Evolutionary conservation across 73 alveolate genomes (phyloP).

Genomic region (Paramecium octaurelia): DNA sequence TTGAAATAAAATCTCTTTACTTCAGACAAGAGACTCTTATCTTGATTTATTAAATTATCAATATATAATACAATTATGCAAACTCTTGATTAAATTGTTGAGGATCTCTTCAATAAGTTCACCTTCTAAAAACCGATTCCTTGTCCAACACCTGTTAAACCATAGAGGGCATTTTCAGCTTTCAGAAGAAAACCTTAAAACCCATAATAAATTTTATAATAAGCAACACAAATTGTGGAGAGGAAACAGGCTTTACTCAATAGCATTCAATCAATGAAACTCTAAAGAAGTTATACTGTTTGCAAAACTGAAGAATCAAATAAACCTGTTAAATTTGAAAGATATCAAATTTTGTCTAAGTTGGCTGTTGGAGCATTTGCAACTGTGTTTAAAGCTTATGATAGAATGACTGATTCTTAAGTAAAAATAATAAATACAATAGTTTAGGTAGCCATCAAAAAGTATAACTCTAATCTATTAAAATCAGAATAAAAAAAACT

Average conservation of each 20-base stretch:
- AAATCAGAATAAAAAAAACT: not conserved
- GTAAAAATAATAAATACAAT: not conserved
- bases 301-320: conserved; percentile 9
- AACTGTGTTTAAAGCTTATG: not conserved
- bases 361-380: conserved; percentile 24
- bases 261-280: not conserved
- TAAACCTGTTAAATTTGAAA: conserved; percentile 4
- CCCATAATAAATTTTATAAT: not conserved
- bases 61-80: not conserved
- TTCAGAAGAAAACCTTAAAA: not conserved
- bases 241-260: not conserved
- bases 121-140: not conserved
- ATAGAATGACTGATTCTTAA: not conserved
- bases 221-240: not conserved
- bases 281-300: not conserved
- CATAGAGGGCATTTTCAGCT: not conserved
- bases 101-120: conserved; percentile 6
- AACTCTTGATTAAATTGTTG: not conserved
- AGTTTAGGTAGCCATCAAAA: not conserved
- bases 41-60: not conserved
- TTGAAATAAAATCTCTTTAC: conserved; percentile 22
- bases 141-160: not conserved
- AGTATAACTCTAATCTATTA: not conserved
- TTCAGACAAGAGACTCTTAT: conserved; percentile 12
- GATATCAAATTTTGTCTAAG: not conserved